These are phyloP conservation scores for Cyberlindnera xishuangbannaensis DNA, from an alignment of 805 yeast species.

Conservation along the genomic window DNA sequence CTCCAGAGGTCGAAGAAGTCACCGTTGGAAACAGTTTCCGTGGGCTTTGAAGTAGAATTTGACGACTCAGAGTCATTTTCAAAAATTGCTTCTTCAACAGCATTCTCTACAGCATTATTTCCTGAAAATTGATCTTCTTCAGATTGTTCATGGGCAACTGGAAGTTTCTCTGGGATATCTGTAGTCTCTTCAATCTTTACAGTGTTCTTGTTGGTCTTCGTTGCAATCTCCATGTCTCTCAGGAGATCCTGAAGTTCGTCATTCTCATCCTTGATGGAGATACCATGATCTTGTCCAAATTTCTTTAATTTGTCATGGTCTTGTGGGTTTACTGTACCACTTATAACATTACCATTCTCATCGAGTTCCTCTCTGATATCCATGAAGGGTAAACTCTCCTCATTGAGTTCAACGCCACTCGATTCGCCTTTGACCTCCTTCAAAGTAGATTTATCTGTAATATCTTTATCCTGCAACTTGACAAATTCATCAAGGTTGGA, in stretches of 20 bases:
- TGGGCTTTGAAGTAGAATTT: too few relatives aligned
- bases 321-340: conserved; percentile 38
- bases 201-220: conserved; percentile 9
- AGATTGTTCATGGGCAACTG: conserved; percentile 10
- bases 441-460: conserved; percentile 8
- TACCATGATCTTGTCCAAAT: conserved; percentile 18
- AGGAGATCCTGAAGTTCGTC: conserved; percentile 28
- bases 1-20: conserved; percentile 10
- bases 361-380: conserved; percentile 83
- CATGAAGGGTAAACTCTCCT: conserved; percentile 58
- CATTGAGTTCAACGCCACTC: conserved; percentile 22
- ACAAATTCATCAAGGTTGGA: conserved; percentile 27
- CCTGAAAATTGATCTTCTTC: conserved; percentile 3
- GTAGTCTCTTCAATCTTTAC: conserved; percentile 12
- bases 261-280: conserved; percentile 14
- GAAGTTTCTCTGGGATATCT: conserved; percentile 1
- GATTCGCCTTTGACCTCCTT: conserved; percentile 10
- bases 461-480: conserved; percentile 8
- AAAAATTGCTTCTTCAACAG: too few relatives aligned
- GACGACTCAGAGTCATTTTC: too few relatives aligned
- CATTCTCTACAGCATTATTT: too few relatives aligned
- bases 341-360: conserved; percentile 69
- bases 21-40: too few relatives aligned
- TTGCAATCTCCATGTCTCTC: conserved; percentile 21
- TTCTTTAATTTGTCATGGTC: conserved; percentile 21